phyloP scores from a whole-genome alignment of 192 early-diverging fungal genomes.

The Borealophlyctis nickersoniae region DNA sequence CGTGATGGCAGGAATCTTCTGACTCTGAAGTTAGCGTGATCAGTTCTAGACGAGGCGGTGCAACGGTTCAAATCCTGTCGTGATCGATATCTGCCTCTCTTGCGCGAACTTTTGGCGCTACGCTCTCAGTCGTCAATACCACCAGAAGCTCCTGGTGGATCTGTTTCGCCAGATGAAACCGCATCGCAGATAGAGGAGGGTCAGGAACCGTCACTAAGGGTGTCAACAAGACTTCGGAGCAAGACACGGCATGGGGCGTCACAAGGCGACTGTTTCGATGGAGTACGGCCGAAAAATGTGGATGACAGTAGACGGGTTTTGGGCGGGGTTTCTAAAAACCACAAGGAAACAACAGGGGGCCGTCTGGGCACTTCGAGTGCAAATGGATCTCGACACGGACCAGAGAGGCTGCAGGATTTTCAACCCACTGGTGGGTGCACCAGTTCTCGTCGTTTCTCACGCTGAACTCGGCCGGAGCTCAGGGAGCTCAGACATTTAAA shows the following conservation, averaged over 20 bases:
- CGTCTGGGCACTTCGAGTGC: too few species aligned
- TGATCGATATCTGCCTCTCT: constrained; percentile 1
- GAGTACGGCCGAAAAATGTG: background rate
- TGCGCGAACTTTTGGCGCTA: background rate
- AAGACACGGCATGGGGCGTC: background rate
- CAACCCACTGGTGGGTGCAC: background rate
- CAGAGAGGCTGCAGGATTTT: background rate
- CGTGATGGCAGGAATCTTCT: background rate
- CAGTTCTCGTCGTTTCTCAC: background rate
- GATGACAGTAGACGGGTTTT: too few species aligned
- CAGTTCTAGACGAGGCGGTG: constrained; percentile 1
- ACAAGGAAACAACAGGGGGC: too few species aligned
- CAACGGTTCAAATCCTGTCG: background rate
- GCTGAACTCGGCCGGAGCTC: background rate
- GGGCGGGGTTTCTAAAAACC: too few species aligned
- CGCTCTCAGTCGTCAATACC: background rate
- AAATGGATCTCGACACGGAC: constrained; percentile 6
- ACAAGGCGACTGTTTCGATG: background rate
- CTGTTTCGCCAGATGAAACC: background rate
- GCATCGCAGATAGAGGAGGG: background rate
- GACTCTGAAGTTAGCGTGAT: background rate
- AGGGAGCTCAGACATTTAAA: background rate
- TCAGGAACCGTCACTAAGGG: background rate
- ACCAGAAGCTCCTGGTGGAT: background rate
- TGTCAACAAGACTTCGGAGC: background rate